These are phyloP conservation scores for Penicillium pulvis DNA, from an alignment of 495 filamentous ascomycete species.

Conservation along the genomic window DNA sequence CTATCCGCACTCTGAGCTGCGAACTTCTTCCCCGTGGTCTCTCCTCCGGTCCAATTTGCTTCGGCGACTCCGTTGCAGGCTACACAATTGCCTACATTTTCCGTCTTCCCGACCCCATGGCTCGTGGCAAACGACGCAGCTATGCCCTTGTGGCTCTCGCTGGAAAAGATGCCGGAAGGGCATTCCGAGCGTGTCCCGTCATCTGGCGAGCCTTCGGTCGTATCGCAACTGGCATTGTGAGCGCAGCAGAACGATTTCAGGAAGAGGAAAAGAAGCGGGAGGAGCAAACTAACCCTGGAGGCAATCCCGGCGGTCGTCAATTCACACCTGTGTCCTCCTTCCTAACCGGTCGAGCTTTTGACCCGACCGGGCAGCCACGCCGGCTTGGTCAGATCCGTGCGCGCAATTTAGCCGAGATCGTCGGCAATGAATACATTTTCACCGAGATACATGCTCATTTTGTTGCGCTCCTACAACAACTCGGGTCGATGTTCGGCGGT, in stretches of 20 bases:
- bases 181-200: slow-evolving; percentile 72
- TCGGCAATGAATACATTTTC: slow-evolving; percentile 85
- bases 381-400: slow-evolving; percentile 61
- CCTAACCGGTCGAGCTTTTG: slow-evolving; percentile 59
- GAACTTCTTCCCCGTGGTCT: slow-evolving; percentile 79
- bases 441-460: slow-evolving; percentile 82
- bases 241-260: slow-evolving; percentile 57
- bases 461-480: slow-evolving; percentile 68
- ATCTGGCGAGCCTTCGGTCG: slow-evolving; percentile 76
- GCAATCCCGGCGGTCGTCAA: slow-evolving; percentile 29
- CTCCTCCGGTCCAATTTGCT: slow-evolving; percentile 78
- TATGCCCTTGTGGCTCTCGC: slow-evolving; percentile 86
- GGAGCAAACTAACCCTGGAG: slow-evolving; percentile 36
- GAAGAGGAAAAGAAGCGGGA: slow-evolving; percentile 50
- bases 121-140: slow-evolving; percentile 79
- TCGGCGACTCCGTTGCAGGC: slow-evolving; percentile 78
- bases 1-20: slow-evolving; percentile 81
- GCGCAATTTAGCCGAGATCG: slow-evolving; percentile 80
- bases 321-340: slow-evolving; percentile 65
- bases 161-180: slow-evolving; percentile 68
- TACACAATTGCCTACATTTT: slow-evolving; percentile 95
- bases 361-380: slow-evolving; percentile 58
- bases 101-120: slow-evolving; percentile 83
- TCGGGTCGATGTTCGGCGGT: slow-evolving; percentile 56
- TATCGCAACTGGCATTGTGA: slow-evolving; percentile 74